Base-by-base conservation (phyloP, 108 stramenopile genomes). In the Cyclotella atomus region DNA sequence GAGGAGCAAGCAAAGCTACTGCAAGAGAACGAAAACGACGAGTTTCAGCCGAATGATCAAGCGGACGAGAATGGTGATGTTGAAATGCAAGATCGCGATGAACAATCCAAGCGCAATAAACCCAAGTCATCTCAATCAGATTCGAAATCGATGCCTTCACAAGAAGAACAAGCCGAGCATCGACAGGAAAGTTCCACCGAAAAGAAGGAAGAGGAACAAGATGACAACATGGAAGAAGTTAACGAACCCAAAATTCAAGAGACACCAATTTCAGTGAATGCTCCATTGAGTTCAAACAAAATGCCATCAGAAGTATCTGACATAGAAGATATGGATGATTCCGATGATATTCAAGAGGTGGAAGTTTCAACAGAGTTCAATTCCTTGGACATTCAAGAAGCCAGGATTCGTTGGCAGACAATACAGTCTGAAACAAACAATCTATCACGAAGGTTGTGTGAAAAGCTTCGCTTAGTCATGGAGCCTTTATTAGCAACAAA, bases 401-500 rank as follows among this genome's bases (percentile, higher is more conserved):
- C 91, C 35, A 30, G 94, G 62, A 70, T 74, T 35, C 38, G 78
- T 43, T 96, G 92, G 92, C 64, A 80, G 23, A 65, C 77, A 15
- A 89, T 94, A 55, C 89, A 83, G 71, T 86, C 82, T 6, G 92
- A 95, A 30, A 97, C 97, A 10, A 76, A 83, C 30, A 81, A 79
- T 25, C 53, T 95, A 29, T 86, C 97, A 3, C 70, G 94, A 49
- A 85, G 97, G 7, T 84, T 99, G n/a, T 98, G 98, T 68, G 99
- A 99, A 85, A 96, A 97, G 65, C 87, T 99, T 25, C 88, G 98
- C 16, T 85, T 98, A 28, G 95, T 99, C 2, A 87, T 99, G 87
- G 97, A 97, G 79, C 98, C 99, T 2, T 83, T 97, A 69, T 88
- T 99, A 38, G 98, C 99, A 7, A 94, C 94, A 0, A 96, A 97